phyloP scores from a whole-genome alignment of 345 rosid genomes.

The Noccaea caerulescens region DNA sequence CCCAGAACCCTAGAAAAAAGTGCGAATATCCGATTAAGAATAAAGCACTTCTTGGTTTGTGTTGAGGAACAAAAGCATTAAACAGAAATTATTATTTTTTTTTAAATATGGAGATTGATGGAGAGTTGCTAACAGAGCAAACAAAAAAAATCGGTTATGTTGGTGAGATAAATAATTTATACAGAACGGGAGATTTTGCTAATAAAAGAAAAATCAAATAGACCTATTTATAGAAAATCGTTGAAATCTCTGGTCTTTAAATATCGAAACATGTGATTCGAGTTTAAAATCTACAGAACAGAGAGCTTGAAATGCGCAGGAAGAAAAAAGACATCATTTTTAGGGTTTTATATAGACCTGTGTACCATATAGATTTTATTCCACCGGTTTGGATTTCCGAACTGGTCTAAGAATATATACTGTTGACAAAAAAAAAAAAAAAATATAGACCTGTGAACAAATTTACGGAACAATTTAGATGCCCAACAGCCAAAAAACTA shows the following conservation, averaged over 20 bases:
- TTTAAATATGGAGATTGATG: conserved; percentile 3
- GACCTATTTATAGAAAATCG: conserved; percentile 23
- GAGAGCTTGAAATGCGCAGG: neutral
- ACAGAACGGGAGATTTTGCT: conserved; percentile 5
- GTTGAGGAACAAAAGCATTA: conserved; percentile 26
- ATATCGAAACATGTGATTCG: conserved; percentile 1
- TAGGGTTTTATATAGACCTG: neutral
- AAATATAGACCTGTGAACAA: neutral
- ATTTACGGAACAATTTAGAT: neutral
- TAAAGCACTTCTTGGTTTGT: conserved; percentile 45
- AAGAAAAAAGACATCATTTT: neutral
- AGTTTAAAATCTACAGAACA: conserved; percentile 1
- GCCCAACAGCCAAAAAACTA: neutral
- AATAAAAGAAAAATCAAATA: neutral
- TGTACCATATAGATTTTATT: no score
- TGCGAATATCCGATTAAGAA: conserved; percentile 38
- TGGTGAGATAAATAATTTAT: conserved; percentile 12
- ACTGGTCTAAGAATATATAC: no score
- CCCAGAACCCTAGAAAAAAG: conserved; percentile 46
- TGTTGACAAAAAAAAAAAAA: no score
- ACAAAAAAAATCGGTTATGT: conserved; percentile 2
- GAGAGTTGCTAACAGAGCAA: conserved; percentile 12
- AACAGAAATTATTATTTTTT: neutral
- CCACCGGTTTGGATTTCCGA: no score
- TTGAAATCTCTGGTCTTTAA: neutral